Evolutionary conservation across 2,329 filamentous ascomycete genomes (phyloP), one percentile per base, ranked within the genome.

Genomic region (Penicillium sp.): DNA sequence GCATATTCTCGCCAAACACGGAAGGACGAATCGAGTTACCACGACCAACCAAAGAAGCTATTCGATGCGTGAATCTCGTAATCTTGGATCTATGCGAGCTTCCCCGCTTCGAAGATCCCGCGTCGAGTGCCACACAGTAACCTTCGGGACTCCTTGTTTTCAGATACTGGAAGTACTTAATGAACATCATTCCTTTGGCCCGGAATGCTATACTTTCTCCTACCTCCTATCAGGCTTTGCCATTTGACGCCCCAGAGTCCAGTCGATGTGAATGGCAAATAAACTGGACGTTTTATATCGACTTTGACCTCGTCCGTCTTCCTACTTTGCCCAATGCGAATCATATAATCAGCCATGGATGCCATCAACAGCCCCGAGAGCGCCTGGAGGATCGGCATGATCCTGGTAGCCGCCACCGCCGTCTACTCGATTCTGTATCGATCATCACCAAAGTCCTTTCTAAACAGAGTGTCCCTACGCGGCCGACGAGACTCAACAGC

Each of bases 401-500:
- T 68, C 30, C 22, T 75, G 12, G 7, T 73, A 37, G 60, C 63
- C 40, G 60, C 70, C 19, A 67, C 58, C n/a, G 69, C 65, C 10
- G n/a, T 69, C 12, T 78, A 70, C 53, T 55, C 77, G 12, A 47
- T 67, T 33, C 59, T 78, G 7, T 71, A 67, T 24, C 69, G 67
- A 59, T 26, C 62, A 19, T 78, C 78, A 62, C 76, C 78, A 26
- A 76, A 76, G 62, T 65, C 79, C 6, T 47, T 85, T 3, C 66
- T 82, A 19, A 66, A 70, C 58, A 74, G 78, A 58, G 61, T 84
- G 5, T 70, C 70, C 24, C 65, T 80, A 55, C 77, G 75, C 53
- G 74, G 75, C 45, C 77, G 79, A 59, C 79, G 78, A 64, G 68
- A 75, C n/a, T 82, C 82, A n/a, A 79, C 77, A 33, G 79, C 83